Base-by-base conservation (phyloP, 2,329 filamentous ascomycete species). In the Atkinsonella hypoxylon region DNA sequence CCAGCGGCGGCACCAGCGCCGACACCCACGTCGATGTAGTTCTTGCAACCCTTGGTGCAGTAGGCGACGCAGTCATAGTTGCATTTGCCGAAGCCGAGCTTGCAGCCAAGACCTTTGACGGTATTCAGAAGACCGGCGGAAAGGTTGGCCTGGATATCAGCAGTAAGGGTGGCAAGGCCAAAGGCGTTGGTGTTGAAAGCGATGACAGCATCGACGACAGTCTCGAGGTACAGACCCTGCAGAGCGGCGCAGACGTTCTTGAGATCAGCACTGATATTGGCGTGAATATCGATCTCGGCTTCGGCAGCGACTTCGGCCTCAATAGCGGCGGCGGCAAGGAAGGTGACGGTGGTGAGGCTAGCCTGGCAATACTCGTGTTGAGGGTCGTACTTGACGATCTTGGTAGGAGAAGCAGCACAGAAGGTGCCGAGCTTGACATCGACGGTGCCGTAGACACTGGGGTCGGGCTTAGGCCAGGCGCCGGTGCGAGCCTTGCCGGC, bases 51-150 rank as follows among this genome's bases (percentile, higher is more conserved):
- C 58, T 64, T 60, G 58, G 61, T 56, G 59, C 62, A 65, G 59
- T 64, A 66, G 26, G 64, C 65, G 48, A 69, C 65, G 55, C 66
- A 69, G 62, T 69, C 66, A 50, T 61, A 62, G 54, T 61, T 57
- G 60, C 66, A 68, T 42, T 57, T 55, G 38, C 59, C 59, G 38
- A 65, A 50, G 34, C 65, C 65, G 36, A 67, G 54, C 41, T 55
- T 52, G 61, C 65, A 68, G 42, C 59, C 55, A 13, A 61, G 41
- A 40, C 50, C 45, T 49, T 58, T 54, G 46, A 64, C 17, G 17
- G 54, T 52, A 45, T 58, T 56, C 32, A 65, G 44, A 38, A 64
- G 48, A 5, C 61, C 59, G 41, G 53, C 53, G 48, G 54, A 47
- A 22, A 66, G 52, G n/a, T 51, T 57, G 17, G 57, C 60, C 46